Percentiles rank a stretch among this genome's conserved stretches.
phyloP scores from a whole-genome alignment of 2,329 filamentous ascomycete genomes.

The Waltergamsia citrina region DNA sequence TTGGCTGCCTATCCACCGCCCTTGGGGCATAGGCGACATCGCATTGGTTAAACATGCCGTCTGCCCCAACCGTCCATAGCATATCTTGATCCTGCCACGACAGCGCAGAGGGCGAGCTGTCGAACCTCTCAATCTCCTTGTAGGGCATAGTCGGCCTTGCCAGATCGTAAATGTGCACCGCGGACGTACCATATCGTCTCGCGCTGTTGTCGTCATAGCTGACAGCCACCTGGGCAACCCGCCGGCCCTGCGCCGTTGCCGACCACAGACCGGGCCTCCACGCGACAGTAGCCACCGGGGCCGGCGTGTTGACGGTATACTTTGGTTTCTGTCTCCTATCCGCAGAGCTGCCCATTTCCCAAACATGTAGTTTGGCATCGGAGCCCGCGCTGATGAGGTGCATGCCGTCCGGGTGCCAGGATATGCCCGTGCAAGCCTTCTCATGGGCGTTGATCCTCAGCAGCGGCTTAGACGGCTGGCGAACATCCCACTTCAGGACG shows the following conservation, averaged over 20 bases:
- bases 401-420: constrained; percentile 61
- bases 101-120: constrained; percentile 44
- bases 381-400: constrained; percentile 54
- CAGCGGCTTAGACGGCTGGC: constrained; percentile 41
- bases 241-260: constrained; percentile 48
- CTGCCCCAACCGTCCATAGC: constrained; percentile 55
- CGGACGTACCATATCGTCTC: constrained; percentile 44
- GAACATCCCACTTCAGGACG: constrained; percentile 55
- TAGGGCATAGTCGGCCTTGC: constrained; percentile 57
- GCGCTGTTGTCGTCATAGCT: constrained; percentile 49
- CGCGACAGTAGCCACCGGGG: constrained; percentile 46
- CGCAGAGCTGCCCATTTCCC: constrained; percentile 51
- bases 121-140: constrained; percentile 54
- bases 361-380: constrained; percentile 54
- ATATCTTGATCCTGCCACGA: constrained; percentile 57
- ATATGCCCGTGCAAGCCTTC: constrained; percentile 47
- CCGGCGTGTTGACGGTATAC: constrained; percentile 51
- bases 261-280: constrained; percentile 60
- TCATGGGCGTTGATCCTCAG: constrained; percentile 54
- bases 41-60: constrained; percentile 54
- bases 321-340: constrained; percentile 57
- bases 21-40: constrained; percentile 56
- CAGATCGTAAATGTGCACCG: constrained; percentile 61
- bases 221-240: constrained; percentile 53
- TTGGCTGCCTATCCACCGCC: constrained; percentile 51